Conservation (phyloP, 1,284 basidiomycete genomes). For the Cutaneotrichosporon cutaneum region DNA sequence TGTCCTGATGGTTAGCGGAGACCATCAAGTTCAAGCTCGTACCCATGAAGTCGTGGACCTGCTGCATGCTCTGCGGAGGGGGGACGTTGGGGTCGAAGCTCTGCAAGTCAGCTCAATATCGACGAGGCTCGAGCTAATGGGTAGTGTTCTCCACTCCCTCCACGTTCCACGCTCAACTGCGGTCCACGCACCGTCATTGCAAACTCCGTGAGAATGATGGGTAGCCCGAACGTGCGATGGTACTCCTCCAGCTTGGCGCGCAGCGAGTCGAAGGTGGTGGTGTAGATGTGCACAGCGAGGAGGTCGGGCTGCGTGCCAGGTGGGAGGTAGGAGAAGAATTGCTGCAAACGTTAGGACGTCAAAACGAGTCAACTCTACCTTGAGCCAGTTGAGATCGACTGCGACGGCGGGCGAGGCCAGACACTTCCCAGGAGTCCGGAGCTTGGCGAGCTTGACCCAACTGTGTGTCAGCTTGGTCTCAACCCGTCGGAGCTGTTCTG, state of each 20-base stretch:
- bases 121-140: not conserved
- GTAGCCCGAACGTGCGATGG: constrained; percentile 28
- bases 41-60: constrained; percentile 50
- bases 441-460: constrained; percentile 36
- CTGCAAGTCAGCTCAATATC: constrained; percentile 13
- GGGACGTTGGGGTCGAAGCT: constrained; percentile 44
- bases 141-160: not conserved
- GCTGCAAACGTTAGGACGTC: constrained; percentile 18
- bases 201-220: constrained; percentile 47
- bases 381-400: constrained; percentile 37
- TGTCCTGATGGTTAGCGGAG: constrained; percentile 6
- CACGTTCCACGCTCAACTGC: constrained; percentile 9
- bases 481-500: too few species aligned
- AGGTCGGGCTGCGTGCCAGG: constrained; percentile 33
- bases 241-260: constrained; percentile 32
- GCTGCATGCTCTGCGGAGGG: constrained; percentile 36
- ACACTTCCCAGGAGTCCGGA: constrained; percentile 29
- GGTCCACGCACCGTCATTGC: constrained; percentile 47
- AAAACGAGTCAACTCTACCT: constrained; percentile 36
- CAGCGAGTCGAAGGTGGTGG: constrained; percentile 47
- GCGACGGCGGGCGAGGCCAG: constrained; percentile 47
- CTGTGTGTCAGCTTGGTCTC: constrained; percentile 20
- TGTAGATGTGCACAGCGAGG: constrained; percentile 47
- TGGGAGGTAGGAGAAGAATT: constrained; percentile 31
- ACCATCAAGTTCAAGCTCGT: too few species aligned